Percentiles rank a stretch among this genome's conserved stretches.
Conservation (phyloP, 2,329 filamentous ascomycete species). For the Alternaria ventricosa region DNA sequence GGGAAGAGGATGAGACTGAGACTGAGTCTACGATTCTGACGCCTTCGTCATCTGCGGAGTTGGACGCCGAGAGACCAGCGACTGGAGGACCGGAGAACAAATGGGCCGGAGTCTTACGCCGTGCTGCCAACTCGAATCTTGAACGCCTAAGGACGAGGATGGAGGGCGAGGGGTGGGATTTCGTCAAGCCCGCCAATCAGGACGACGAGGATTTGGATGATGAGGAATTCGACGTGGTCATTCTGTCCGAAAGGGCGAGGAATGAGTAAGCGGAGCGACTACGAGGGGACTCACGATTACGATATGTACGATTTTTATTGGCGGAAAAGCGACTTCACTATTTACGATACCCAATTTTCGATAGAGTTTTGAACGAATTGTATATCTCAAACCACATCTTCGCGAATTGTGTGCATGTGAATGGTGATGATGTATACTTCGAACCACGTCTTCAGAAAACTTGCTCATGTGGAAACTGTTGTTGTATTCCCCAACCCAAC, state of each 20-base stretch:
- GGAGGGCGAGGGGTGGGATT: conserved; percentile 45
- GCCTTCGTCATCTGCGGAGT: not conserved
- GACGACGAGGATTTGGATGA: conserved; percentile 41
- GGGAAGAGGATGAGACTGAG: conserved; percentile 22
- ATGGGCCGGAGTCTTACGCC: conserved; percentile 29
- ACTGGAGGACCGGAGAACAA: not conserved
- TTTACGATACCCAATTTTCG: not conserved
- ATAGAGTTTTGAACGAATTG: too few species aligned
- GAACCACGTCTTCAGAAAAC: not conserved
- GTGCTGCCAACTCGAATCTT: conserved; percentile 39
- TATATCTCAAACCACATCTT: not conserved
- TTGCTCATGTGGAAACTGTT: too few species aligned
- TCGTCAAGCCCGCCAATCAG: conserved; percentile 23
- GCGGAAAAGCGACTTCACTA: not conserved
- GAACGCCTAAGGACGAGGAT: conserved; percentile 36
- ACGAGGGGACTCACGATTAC: not conserved
- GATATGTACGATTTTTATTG: not conserved
- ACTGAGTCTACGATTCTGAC: not conserved
- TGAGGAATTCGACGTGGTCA: conserved; percentile 45
- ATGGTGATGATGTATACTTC: not conserved
- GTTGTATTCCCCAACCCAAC: not conserved
- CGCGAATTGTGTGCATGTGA: not conserved
- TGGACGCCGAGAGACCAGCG: not conserved
- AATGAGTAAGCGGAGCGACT: not conserved
- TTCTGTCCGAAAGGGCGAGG: conserved; percentile 18